Evolutionary conservation across 2,329 filamentous ascomycete genomes (phyloP).

Genomic region (Balansia obtecta): DNA sequence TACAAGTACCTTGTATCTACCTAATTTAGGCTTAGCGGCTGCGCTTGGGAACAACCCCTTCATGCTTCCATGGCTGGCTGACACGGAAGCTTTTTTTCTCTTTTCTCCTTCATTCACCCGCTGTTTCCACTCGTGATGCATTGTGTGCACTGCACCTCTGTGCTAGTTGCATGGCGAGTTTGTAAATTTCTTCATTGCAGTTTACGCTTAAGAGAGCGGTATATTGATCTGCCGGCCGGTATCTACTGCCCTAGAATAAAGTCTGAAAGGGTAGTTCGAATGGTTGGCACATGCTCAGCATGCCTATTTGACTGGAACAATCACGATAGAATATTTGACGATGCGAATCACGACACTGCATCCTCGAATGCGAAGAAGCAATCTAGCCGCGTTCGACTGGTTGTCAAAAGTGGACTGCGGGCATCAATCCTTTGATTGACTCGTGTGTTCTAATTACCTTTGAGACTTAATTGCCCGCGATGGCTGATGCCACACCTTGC

Average conservation of each 20-base stretch:
- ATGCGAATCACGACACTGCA: neutral
- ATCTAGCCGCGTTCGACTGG: neutral
- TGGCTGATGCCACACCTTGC: constrained; percentile 22
- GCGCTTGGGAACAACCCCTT: too few species aligned
- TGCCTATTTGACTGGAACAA: neutral
- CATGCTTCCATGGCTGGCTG: too few species aligned
- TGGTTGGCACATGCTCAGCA: constrained; percentile 52
- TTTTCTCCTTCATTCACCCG: constrained; percentile 12
- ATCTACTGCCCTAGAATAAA: constrained; percentile 77
- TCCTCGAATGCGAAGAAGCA: neutral
- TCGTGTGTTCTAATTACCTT: constrained; percentile 4
- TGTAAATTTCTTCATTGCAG: constrained; percentile 15
- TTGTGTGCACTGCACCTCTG: constrained; percentile 11
- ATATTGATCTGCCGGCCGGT: constrained; percentile 60
- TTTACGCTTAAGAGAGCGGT: constrained; percentile 37
- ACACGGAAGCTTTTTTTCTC: constrained; percentile 17
- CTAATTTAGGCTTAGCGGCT: constrained; percentile 5
- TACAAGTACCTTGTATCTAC: too few species aligned
- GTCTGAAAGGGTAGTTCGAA: constrained; percentile 75
- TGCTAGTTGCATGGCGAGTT: constrained; percentile 40
- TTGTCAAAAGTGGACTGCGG: neutral
- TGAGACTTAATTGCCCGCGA: constrained; percentile 11
- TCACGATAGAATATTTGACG: neutral
- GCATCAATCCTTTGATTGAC: neutral
- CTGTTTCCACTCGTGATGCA: constrained; percentile 20